Conservation (phyloP, 495 filamentous ascomycete species). For the Penicillium malachiteum region DNA sequence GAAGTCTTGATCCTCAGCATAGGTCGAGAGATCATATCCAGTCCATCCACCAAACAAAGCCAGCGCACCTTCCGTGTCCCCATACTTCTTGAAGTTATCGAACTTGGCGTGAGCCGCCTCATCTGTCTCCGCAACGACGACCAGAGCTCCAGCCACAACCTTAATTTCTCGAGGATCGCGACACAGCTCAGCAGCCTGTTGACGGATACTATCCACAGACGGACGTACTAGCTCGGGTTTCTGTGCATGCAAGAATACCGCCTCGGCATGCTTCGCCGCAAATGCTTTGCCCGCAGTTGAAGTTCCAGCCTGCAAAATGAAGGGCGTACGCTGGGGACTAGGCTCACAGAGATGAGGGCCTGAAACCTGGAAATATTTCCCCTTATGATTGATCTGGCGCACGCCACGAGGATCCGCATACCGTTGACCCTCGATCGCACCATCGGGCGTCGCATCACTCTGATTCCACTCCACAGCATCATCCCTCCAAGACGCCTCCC, state of each 20-base stretch:
- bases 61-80: slow-evolving; percentile 50
- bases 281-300: slow-evolving; percentile 62
- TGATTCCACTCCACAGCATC: slow-evolving; percentile 51
- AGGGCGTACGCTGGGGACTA: slow-evolving; percentile 64
- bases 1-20: slow-evolving; percentile 52
- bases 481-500: slow-evolving; percentile 65
- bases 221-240: slow-evolving; percentile 44
- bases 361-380: slow-evolving; percentile 64
- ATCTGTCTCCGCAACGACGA: slow-evolving; percentile 54
- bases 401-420: slow-evolving; percentile 60
- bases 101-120: slow-evolving; percentile 54
- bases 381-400: slow-evolving; percentile 62
- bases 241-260: slow-evolving; percentile 52
- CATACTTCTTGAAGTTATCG: slow-evolving; percentile 45
- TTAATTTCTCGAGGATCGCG: slow-evolving; percentile 51
- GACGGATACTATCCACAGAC: slow-evolving; percentile 48
- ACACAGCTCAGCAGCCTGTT: slow-evolving; percentile 42
- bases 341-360: slow-evolving; percentile 67
- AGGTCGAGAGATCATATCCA: slow-evolving; percentile 50
- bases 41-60: slow-evolving; percentile 57
- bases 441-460: slow-evolving; percentile 12
- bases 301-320: slow-evolving; percentile 64
- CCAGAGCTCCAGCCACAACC: slow-evolving; percentile 48
- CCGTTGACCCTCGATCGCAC: slow-evolving; percentile 35
- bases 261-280: slow-evolving; percentile 59